Conservation (phyloP, 108 stramenopile species). For the Conticribra guillardii region DNA sequence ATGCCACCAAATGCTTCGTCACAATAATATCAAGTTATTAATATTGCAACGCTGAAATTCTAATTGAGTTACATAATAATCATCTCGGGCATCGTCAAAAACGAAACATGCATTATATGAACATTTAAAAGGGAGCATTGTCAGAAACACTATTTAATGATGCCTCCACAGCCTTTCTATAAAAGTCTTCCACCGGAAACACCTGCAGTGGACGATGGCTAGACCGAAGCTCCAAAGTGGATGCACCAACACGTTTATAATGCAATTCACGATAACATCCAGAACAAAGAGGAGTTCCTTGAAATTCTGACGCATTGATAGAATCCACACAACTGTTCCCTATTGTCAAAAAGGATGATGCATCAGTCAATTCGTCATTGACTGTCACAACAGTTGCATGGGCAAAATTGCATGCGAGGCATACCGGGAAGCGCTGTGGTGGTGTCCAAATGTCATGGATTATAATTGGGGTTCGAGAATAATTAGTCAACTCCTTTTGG, state of each 20-base stretch:
- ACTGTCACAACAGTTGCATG: slow-evolving; percentile 33
- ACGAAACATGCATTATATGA: too few relatives aligned
- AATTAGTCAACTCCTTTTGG: background rate
- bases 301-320: background rate
- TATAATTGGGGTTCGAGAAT: slow-evolving; percentile 11
- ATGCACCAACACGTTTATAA: slow-evolving; percentile 3
- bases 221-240: background rate
- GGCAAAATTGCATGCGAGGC: slow-evolving; percentile 34
- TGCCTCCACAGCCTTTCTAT: background rate
- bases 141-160: too few relatives aligned
- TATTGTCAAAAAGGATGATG: background rate
- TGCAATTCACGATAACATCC: slow-evolving; percentile 26
- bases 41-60: too few relatives aligned
- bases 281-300: slow-evolving; percentile 25
- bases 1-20: too few relatives aligned
- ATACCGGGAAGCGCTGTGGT: slow-evolving; percentile 5
- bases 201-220: background rate
- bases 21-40: too few relatives aligned
- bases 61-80: too few relatives aligned
- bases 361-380: slow-evolving; percentile 27
- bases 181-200: background rate
- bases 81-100: too few relatives aligned
- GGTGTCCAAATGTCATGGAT: slow-evolving; percentile 41
- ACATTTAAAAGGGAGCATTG: too few relatives aligned
- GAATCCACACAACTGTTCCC: background rate